phyloP scores from a whole-genome alignment of 208 protist species.

The Acanthamoeba royreba region DNA sequence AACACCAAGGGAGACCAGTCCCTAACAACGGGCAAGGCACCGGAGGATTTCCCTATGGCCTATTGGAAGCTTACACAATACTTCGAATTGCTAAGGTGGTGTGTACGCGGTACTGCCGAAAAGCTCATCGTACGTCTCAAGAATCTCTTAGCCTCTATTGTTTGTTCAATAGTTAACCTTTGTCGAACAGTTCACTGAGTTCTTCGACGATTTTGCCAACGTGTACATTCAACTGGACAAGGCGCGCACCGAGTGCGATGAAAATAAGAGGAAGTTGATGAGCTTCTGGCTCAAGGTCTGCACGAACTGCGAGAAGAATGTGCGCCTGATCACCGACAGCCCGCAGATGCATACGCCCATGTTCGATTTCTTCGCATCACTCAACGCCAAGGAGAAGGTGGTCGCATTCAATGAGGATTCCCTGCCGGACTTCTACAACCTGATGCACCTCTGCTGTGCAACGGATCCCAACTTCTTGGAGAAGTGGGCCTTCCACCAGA shows the following conservation, averaged over 20 bases:
- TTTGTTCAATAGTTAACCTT: not conserved
- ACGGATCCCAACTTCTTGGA: not conserved
- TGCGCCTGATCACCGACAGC: not conserved
- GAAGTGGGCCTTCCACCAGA: not conserved
- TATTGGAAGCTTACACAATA: conserved; percentile 20
- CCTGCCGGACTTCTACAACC: conserved; percentile 48
- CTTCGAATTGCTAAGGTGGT: conserved; percentile 32
- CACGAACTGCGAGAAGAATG: not conserved
- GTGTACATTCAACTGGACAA: not conserved
- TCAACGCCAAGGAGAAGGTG: conserved; percentile 52
- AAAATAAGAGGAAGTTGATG: conserved; percentile 52
- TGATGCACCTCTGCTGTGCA: not conserved
- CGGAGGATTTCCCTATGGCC: not conserved
- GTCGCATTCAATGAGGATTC: conserved; percentile 56
- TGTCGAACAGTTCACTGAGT: not conserved
- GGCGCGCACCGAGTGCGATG: not conserved
- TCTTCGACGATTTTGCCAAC: conserved; percentile 9
- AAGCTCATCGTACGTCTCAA: not conserved
- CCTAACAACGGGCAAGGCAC: not conserved
- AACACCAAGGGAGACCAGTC: not conserved
- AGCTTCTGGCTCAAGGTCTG: conserved; percentile 1
- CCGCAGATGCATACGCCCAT: conserved; percentile 7
- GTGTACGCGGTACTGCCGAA: not conserved
- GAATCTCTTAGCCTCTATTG: not conserved
- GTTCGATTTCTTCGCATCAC: conserved; percentile 55